phyloP scores from a whole-genome alignment of 805 yeast genomes.

The Monosporozyma siamensis region DNA sequence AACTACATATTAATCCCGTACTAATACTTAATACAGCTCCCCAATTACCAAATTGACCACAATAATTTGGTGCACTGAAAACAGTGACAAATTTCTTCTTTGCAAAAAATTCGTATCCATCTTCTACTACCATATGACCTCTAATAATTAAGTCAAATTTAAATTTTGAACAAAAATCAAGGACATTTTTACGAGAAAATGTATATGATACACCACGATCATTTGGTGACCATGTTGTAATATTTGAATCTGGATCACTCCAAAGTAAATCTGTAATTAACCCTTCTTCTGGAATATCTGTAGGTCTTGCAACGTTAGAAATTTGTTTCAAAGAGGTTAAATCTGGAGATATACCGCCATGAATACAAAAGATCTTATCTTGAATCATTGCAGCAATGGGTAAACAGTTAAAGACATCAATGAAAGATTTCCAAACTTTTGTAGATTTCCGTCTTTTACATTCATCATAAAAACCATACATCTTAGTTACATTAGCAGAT shows the following conservation, averaged over 20 bases:
- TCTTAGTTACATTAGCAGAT: conserved; percentile 92
- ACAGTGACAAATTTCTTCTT: conserved; percentile 67
- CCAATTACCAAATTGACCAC: conserved; percentile 73
- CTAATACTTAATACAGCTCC: conserved; percentile 74
- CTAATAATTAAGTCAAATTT: conserved; percentile 68
- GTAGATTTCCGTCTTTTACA: conserved; percentile 87
- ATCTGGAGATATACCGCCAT: conserved; percentile 76
- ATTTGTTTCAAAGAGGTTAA: conserved; percentile 53
- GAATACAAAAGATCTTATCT: conserved; percentile 84
- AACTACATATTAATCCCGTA: conserved; percentile 57
- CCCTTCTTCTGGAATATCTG: conserved; percentile 77
- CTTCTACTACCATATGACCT: conserved; percentile 87
- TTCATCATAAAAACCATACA: conserved; percentile 96
- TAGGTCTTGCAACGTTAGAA: conserved; percentile 58
- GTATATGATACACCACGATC: conserved; percentile 79
- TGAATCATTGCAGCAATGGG: conserved; percentile 95
- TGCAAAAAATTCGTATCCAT: conserved; percentile 76
- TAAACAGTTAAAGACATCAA: conserved; percentile 89
- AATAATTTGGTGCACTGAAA: conserved; percentile 75
- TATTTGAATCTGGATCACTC: conserved; percentile 65
- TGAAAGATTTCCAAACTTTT: conserved; percentile 86
- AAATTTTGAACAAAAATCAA: conserved; percentile 53
- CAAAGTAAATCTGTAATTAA: conserved; percentile 67
- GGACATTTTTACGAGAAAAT: conserved; percentile 61
- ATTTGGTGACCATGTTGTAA: conserved; percentile 59